Evolutionary conservation across 371 early-diverging fungal species (phyloP).

Genomic region (Mucor irregularis): DNA sequence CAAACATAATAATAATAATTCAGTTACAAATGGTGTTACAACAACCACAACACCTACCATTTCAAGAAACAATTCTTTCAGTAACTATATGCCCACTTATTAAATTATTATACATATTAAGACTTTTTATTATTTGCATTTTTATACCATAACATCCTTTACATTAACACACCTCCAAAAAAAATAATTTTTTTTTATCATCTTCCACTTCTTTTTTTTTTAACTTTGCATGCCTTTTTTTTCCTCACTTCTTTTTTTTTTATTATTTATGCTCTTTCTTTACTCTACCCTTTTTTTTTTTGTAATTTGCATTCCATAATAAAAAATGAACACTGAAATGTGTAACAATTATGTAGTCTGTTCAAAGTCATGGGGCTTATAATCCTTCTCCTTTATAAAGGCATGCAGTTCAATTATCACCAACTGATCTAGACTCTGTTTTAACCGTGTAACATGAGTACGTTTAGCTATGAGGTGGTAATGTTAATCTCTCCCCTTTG

Average conservation of each 20-base stretch:
- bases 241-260: not conserved
- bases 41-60: not conserved
- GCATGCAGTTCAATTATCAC: too few relatives aligned
- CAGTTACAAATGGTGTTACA: slow-evolving; percentile 1
- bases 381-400: too few relatives aligned
- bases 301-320: not conserved
- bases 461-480: too few relatives aligned
- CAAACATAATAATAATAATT: slow-evolving; percentile 16
- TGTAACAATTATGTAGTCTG: not conserved
- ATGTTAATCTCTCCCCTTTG: too few relatives aligned
- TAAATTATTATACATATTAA: slow-evolving; percentile 5
- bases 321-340: not conserved
- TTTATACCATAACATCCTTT: slow-evolving; percentile 1
- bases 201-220: not conserved
- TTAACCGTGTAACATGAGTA: too few relatives aligned
- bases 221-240: slow-evolving; percentile 11
- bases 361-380: too few relatives aligned
- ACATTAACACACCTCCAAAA: too few relatives aligned
- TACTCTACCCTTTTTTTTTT: not conserved
- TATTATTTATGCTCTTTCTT: not conserved
- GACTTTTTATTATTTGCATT: not conserved
- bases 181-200: slow-evolving; percentile 1
- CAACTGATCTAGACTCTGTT: too few relatives aligned
- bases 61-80: slow-evolving; percentile 6
- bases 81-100: slow-evolving; percentile 25